Evolutionary conservation across 208 protist species (phyloP), one percentile per base, ranked within the genome.

Genomic region (Trypanosoma cruzi): DNA sequence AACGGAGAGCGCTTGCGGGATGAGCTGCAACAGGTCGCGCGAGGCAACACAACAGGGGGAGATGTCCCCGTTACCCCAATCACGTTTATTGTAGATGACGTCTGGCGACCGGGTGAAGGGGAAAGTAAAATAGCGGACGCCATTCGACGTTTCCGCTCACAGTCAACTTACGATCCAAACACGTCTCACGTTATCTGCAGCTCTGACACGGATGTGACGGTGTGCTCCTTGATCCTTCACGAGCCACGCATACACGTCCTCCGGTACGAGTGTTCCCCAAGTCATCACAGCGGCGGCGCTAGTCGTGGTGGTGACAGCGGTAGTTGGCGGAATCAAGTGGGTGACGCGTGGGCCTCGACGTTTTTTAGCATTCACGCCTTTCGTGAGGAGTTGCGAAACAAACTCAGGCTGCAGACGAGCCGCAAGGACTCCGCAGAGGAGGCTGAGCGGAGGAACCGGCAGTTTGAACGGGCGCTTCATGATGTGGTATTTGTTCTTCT

Each of bases 151-250:
- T 85, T 94, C 54, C 82, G 93, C 18, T 73, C 75, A 6, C 84
- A 98, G 72, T 80, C 85, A 1, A 86, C 76, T 31, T 99, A 99
- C 86, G 80, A 99, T 68, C 95, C 98, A n/a, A 99, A 99, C 85
- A 98, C 93, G 1, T 81, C 84, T 5, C 99, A 99, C 82, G 86
- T 95, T 49, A 90, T 99, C n/a, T 99, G 99, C 79, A 99, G 99
- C 64, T 91, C 98, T 37, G 99, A 99, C 84, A 99, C 99, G 5
- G 99, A 99, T 84, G 89, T 99, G 18, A 99, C 99, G 48, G 98
- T 99, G 82, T 90, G 84, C 24, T 84, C 77, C 11, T 86, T 99
- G n/a, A 84, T 96, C 13, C 76, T 99, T 49, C 99, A 99, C 79
- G 98, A 99, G 82, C 96, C 97, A 18, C 84, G 97, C 54, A 99